Percentiles rank a stretch among this genome's conserved stretches.
phyloP scores from a whole-genome alignment of 2,329 filamentous ascomycete genomes.

The Cercospora sp. region DNA sequence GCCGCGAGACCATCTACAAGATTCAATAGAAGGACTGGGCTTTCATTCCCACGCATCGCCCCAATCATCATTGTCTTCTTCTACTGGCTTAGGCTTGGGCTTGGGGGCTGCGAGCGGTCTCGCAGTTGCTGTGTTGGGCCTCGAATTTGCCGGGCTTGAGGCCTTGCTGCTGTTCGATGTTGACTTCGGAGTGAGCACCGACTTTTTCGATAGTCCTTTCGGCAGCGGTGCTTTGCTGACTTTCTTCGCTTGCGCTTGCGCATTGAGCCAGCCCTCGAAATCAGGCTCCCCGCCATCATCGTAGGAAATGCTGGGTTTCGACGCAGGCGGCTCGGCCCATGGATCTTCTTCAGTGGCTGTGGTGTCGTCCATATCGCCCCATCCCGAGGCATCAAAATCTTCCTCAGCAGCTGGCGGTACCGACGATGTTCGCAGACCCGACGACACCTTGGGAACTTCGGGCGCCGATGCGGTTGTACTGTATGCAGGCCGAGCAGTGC shows the following conservation, averaged over 20 bases:
- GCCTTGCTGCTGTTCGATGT: conserved; percentile 23
- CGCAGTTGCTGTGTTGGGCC: conserved; percentile 11
- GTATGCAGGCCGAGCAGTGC: conserved; percentile 35
- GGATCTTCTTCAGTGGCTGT: conserved; percentile 15
- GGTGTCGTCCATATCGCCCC: conserved; percentile 64
- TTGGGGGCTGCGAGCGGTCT: conserved; percentile 22
- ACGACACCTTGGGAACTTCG: conserved; percentile 34
- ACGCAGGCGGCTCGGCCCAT: conserved; percentile 22
- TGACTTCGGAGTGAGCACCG: conserved; percentile 37
- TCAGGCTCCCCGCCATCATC: conserved; percentile 88
- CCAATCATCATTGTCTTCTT: conserved; percentile 45
- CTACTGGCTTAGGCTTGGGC: conserved; percentile 30
- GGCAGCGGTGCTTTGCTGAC: conserved; percentile 66
- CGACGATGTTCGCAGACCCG: conserved; percentile 29
- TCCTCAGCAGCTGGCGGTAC: conserved; percentile 48
- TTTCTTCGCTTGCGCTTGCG: conserved; percentile 75
- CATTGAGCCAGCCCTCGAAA: conserved; percentile 92
- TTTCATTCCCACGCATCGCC: conserved; percentile 40
- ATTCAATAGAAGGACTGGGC: not conserved
- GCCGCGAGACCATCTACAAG: not conserved
- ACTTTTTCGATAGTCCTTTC: conserved; percentile 73
- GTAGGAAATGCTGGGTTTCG: conserved; percentile 53
- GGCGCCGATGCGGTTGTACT: conserved; percentile 31
- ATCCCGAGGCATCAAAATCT: conserved; percentile 65
- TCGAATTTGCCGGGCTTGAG: conserved; percentile 32